These are phyloP conservation scores for Pythium aristosporum DNA, from an alignment of 352 stramenopile genomes.

Conservation along the genomic window DNA sequence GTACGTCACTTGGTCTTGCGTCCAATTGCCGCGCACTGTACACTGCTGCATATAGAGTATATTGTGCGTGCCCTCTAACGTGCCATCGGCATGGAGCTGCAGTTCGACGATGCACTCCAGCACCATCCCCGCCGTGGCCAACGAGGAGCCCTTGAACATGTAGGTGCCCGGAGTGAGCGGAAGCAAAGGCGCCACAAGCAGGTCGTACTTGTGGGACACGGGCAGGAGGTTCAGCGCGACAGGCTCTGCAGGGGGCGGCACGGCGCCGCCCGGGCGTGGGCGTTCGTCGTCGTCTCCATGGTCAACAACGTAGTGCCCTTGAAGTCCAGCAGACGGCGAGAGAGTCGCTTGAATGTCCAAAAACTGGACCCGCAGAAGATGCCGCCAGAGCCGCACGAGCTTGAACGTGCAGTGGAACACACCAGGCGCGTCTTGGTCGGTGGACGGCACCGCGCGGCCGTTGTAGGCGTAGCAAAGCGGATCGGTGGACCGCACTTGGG, in stretches of 20 bases:
- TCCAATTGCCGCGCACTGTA: constrained; percentile 46
- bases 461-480: constrained; percentile 18
- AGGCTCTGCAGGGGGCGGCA: background rate
- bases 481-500: background rate
- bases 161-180: constrained; percentile 57
- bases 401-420: constrained; percentile 25
- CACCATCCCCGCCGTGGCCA: constrained; percentile 56
- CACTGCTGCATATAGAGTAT: constrained; percentile 53
- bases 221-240: constrained; percentile 5
- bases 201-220: constrained; percentile 9
- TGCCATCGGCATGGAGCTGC: constrained; percentile 38
- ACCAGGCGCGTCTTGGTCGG: background rate
- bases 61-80: constrained; percentile 41
- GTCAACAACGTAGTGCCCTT: constrained; percentile 19
- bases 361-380: constrained; percentile 17
- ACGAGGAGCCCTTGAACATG: constrained; percentile 49
- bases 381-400: constrained; percentile 21
- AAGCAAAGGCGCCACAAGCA: constrained; percentile 29
- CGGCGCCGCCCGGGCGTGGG: background rate
- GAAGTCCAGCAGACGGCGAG: constrained; percentile 7
- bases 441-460: background rate
- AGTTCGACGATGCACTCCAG: constrained; percentile 52
- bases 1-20: constrained; percentile 39
- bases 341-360: constrained; percentile 13
- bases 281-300: constrained; percentile 21